Evolutionary conservation across 2,329 filamentous ascomycete species (phyloP), one percentile per base, ranked within the genome.

Genomic region (Fusarium torreyae): DNA sequence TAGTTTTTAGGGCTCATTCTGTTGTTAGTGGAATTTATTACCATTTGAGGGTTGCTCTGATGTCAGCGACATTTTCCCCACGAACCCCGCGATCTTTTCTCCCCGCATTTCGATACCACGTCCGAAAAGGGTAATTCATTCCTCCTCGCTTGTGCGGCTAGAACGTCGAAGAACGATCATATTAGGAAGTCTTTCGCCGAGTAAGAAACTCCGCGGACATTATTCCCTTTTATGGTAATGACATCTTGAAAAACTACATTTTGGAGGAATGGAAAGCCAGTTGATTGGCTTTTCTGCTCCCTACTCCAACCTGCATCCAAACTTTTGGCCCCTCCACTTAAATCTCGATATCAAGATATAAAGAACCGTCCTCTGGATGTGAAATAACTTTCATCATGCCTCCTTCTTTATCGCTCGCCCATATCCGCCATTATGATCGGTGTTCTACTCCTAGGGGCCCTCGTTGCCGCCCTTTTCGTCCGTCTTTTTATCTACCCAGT

Each of bases 401-500:
- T 20, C 18, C 22, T 15, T n/a, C 18, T 22, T 13, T 15, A 14
- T 33, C 18, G 5, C 13, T 7, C 1, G 3, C 1, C 22, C 18
- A 1, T 2, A 22, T 0, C 6, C 1, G 10, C 6, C n/a, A 28
- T 5, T 8, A 57, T 59, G 57, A 59, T 59, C 14, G 15, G 20
- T 3, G 59, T 69, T 48, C 13, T 61, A 55, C 31, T 54, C 6
- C 52, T 71, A 10, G 55, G 53, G 7, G 38, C 36, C 6, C 40
- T 39, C 9, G 20, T 61, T 5, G 36, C 66, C 11, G 54, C 38
- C 9, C 14, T 72, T 1, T 31, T 63, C 11, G 26, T 26, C 40
- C 69, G 68, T 5, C 56, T 73, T n/a, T 49, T 71, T 20, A 22
- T 73, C n/a, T 63, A 59, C 7, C 71, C 69, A 2, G 26, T 72